A percentile compares a stretch with the other conserved stretches of the same genome.
phyloP scores from a whole-genome alignment of 192 early-diverging fungal species.

The Rhizophagus clarus region DNA sequence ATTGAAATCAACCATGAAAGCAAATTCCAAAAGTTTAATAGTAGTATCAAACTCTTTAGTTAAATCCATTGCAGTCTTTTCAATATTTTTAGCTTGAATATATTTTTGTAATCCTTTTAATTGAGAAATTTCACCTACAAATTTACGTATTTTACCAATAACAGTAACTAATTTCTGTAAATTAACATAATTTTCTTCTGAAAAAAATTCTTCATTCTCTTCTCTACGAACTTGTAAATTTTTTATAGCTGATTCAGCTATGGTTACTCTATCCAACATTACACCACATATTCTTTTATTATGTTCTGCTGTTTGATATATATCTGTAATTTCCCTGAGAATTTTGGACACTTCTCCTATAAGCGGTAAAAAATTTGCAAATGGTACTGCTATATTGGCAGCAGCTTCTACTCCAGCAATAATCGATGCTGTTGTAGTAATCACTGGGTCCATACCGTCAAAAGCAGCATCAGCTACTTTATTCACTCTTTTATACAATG shows the following conservation, averaged over 20 bases:
- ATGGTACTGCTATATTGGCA: neutral
- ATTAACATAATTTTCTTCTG: slow-evolving; percentile 1
- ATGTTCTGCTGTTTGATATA: slow-evolving; percentile 24
- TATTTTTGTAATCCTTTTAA: neutral
- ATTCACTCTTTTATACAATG: too few species aligned
- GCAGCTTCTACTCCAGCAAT: neutral
- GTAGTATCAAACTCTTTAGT: slow-evolving; percentile 21
- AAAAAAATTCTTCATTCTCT: neutral
- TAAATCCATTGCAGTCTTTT: slow-evolving; percentile 22
- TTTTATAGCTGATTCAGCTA: slow-evolving; percentile 2
- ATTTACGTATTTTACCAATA: neutral
- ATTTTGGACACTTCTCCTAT: neutral
- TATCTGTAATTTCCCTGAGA: neutral
- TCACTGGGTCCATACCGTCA: too few species aligned
- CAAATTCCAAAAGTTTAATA: slow-evolving; percentile 8
- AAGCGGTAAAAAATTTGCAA: slow-evolving; percentile 11
- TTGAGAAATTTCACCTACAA: slow-evolving; percentile 11
- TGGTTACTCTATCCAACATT: neutral
- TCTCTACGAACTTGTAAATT: neutral
- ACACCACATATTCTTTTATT: slow-evolving; percentile 28
- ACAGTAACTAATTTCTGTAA: neutral
- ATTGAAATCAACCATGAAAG: too few species aligned
- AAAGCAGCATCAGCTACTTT: too few species aligned
- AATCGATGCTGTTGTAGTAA: too few species aligned
- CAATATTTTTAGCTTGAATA: slow-evolving; percentile 1